Evolutionary conservation across 192 early-diverging fungal species (phyloP).

Genomic region (Coemansia sp.): DNA sequence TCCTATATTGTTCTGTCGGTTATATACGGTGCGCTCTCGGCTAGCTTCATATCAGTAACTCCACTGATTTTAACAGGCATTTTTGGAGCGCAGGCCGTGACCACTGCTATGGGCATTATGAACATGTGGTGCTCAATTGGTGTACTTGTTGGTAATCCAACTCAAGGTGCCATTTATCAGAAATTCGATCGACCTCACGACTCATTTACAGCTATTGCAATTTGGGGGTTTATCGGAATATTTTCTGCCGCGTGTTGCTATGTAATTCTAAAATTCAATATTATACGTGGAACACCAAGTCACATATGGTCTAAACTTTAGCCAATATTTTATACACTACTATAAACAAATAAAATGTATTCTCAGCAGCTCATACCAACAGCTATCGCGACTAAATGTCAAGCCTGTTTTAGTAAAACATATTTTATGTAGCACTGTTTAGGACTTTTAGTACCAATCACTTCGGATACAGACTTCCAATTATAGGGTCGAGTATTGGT

Average conservation of each 20-base stretch:
- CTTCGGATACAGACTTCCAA: too few species aligned
- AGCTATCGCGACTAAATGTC: too few species aligned
- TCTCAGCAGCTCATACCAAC: too few species aligned
- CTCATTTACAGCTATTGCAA: constrained; percentile 27
- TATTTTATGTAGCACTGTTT: too few species aligned
- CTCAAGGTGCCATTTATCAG: constrained; percentile 47
- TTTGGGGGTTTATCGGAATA: constrained; percentile 36
- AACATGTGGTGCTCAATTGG: constrained; percentile 44
- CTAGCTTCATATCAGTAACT: constrained; percentile 40
- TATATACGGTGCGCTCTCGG: constrained; percentile 31
- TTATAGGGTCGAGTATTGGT: too few species aligned
- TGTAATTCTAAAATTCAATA: constrained; percentile 15
- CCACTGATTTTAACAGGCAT: constrained; percentile 29
- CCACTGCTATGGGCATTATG: constrained; percentile 42
- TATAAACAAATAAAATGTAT: too few species aligned
- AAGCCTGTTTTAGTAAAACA: too few species aligned
- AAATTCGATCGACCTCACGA: constrained; percentile 28
- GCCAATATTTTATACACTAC: too few species aligned
- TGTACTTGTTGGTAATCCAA: constrained; percentile 40
- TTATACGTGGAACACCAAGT: constrained; percentile 8
- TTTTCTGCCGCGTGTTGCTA: constrained; percentile 30
- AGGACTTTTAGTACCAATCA: too few species aligned
- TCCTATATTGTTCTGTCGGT: constrained; percentile 30
- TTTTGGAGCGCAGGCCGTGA: constrained; percentile 35
- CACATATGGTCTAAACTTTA: constrained; percentile 27